phyloP scores from a whole-genome alignment of 2,329 filamentous ascomycete species.

The Periconia sp. region DNA sequence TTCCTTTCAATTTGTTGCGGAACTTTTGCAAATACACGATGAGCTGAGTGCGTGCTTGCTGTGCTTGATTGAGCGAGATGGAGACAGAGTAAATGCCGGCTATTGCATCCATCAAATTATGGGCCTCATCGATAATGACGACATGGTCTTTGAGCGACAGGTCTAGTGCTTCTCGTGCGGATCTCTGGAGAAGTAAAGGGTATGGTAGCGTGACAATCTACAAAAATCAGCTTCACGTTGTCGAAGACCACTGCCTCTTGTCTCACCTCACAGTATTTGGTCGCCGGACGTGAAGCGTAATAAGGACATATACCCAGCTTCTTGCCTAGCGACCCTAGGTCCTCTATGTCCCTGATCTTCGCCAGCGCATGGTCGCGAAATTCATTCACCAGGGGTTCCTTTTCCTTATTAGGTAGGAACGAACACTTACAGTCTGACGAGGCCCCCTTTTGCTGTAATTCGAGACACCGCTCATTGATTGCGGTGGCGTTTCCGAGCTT shows the following conservation, averaged over 20 bases:
- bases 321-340: constrained; percentile 79
- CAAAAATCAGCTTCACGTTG: constrained; percentile 10
- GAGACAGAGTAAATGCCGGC: constrained; percentile 83
- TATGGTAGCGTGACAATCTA: constrained; percentile 91
- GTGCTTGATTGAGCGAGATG: constrained; percentile 75
- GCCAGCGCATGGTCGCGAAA: constrained; percentile 88
- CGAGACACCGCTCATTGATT: constrained; percentile 92
- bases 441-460: constrained; percentile 77
- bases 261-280: constrained; percentile 75
- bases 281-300: constrained; percentile 86
- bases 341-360: constrained; percentile 90
- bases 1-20: constrained; percentile 84
- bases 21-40: constrained; percentile 86
- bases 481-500: constrained; percentile 73
- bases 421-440: constrained; percentile 72
- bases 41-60: constrained; percentile 75
- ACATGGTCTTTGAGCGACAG: constrained; percentile 87
- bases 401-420: constrained; percentile 80
- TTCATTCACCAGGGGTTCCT: constrained; percentile 71
- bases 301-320: constrained; percentile 88
- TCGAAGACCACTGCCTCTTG: background rate
- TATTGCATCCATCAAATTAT: constrained; percentile 97
- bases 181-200: constrained; percentile 84
- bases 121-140: constrained; percentile 96
- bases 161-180: constrained; percentile 83